Evolutionary conservation across 306 rosid genomes (phyloP).

Genomic region (Dryas drummondii): DNA sequence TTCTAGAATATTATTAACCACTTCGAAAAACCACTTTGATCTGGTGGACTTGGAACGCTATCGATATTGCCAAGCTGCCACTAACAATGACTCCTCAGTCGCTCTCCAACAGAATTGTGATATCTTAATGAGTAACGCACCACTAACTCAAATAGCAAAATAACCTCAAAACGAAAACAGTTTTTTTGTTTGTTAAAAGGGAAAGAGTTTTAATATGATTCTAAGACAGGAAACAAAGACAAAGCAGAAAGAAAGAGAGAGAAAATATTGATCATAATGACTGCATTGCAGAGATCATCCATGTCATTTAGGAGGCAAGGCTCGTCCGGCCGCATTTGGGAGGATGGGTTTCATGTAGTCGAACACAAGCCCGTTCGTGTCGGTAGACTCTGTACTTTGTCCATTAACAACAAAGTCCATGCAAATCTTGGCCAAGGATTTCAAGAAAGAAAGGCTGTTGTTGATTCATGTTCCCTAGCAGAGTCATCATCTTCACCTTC

Average conservation of each 20-base stretch:
- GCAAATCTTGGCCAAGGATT: constrained; percentile 8
- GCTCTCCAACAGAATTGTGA: not conserved
- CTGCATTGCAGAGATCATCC: constrained; percentile 59
- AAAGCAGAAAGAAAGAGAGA: not conserved
- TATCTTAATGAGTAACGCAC: not conserved
- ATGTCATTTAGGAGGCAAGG: constrained; percentile 74
- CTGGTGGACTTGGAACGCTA: no score
- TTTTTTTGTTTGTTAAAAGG: not conserved
- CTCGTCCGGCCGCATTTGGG: constrained; percentile 82
- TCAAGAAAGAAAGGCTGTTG: constrained; percentile 6
- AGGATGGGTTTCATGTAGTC: constrained; percentile 22
- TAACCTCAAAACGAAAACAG: constrained; percentile 17
- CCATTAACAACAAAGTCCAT: constrained; percentile 7
- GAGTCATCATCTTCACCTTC: constrained; percentile 13
- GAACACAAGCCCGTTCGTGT: constrained; percentile 17
- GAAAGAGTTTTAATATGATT: not conserved
- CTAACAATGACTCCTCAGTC: not conserved
- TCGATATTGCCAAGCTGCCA: not conserved
- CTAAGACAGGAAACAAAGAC: not conserved
- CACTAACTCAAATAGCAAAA: not conserved
- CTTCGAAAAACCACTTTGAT: not conserved
- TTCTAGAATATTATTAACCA: not conserved
- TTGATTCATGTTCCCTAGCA: constrained; percentile 7
- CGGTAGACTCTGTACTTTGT: no score
- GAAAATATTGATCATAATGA: constrained; percentile 25